These are phyloP conservation scores for Cyclostephanos invisitatus DNA, from an alignment of 108 stramenopile species.

Conservation along the genomic window DNA sequence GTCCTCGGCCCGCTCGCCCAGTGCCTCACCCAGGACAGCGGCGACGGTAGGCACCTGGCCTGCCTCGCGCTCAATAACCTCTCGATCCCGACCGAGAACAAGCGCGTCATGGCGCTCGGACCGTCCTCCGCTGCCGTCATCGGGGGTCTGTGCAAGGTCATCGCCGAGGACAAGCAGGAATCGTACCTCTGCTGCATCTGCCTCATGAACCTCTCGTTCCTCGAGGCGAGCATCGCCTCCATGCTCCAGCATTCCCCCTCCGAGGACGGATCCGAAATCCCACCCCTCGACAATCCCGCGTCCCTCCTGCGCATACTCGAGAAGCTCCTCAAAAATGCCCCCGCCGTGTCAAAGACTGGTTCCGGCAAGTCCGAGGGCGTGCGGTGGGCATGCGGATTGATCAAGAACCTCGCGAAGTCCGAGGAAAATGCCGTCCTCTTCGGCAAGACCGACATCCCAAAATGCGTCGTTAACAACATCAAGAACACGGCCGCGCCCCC, in stretches of 20 bases:
- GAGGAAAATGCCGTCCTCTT: constrained; percentile 87
- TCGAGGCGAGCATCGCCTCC: constrained; percentile 86
- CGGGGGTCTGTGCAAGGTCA: constrained; percentile 89
- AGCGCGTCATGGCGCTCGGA: constrained; percentile 90
- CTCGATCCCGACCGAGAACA: constrained; percentile 93
- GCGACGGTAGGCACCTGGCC: constrained; percentile 89
- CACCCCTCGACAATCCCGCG: constrained; percentile 79
- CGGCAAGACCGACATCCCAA: constrained; percentile 89
- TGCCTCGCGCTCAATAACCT: constrained; percentile 91
- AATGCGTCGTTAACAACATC: constrained; percentile 88
- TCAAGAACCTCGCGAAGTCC: constrained; percentile 89
- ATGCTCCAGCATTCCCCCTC: constrained; percentile 85
- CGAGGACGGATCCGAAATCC: constrained; percentile 57
- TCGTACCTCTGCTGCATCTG: constrained; percentile 94
- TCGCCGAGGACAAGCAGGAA: constrained; percentile 91
- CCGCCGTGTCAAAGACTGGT: constrained; percentile 86
- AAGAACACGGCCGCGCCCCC: constrained; percentile 86
- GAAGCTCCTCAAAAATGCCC: constrained; percentile 85
- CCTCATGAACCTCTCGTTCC: constrained; percentile 93
- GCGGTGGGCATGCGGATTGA: constrained; percentile 92
- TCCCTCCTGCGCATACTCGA: constrained; percentile 86
- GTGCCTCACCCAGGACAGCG: constrained; percentile 87
- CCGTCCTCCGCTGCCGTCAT: constrained; percentile 84
- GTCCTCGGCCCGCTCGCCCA: constrained; percentile 87
- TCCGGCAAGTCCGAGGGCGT: constrained; percentile 93